Conservation (phyloP, 306 rosid genomes). For the Crotalaria pallida region DNA sequence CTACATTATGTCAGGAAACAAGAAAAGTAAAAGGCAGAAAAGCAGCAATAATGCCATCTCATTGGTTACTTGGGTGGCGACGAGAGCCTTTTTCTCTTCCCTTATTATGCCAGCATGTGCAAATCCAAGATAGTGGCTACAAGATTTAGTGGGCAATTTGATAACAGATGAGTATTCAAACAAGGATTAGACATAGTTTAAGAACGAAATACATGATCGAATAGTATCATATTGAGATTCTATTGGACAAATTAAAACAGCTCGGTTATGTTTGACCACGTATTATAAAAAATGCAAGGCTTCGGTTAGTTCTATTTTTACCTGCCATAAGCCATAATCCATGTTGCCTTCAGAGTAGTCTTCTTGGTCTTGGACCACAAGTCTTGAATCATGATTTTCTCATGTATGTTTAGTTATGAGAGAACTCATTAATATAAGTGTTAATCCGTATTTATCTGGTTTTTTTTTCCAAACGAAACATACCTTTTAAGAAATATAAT, state of each 20-base stretch:
- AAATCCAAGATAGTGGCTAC: conserved; percentile 22
- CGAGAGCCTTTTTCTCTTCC: not conserved
- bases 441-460: too few species aligned
- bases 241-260: not conserved
- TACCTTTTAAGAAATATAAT: too few species aligned
- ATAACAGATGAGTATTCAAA: conserved; percentile 16
- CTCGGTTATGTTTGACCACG: not conserved
- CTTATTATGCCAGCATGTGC: conserved; percentile 37
- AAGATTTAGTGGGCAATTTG: conserved; percentile 28
- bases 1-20: not conserved
- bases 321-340: not conserved
- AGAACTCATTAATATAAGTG: not conserved
- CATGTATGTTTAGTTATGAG: not conserved
- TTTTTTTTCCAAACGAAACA: too few species aligned
- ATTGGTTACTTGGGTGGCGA: conserved; percentile 38
- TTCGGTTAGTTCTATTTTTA: not conserved
- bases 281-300: conserved; percentile 9
- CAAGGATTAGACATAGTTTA: conserved; percentile 9
- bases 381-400: not conserved
- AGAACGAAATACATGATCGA: conserved; percentile 4
- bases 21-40: conserved; percentile 16
- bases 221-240: conserved; percentile 5
- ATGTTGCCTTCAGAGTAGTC: not conserved
- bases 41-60: conserved; percentile 23
- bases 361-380: not conserved